Base-by-base conservation (phyloP, 2,329 filamentous ascomycete genomes). In the Aureobasidium namibiae region DNA sequence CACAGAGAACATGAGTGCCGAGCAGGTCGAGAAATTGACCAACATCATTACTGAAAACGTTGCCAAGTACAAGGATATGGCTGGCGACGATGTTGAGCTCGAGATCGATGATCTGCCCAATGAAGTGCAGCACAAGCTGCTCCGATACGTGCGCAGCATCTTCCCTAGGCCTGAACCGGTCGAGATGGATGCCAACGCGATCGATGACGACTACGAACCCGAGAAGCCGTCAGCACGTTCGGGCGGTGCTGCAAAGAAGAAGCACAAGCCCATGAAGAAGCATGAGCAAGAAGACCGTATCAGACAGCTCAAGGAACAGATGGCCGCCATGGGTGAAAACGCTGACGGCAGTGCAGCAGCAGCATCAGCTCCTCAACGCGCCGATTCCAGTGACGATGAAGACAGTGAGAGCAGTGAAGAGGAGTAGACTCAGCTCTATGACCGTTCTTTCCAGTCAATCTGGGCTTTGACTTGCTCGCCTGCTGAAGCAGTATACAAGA, bases 41-140 rank as follows among this genome's bases (percentile, higher is more conserved):
- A 84, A 88, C 61, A 92, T 97, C 63, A 97, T 99, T 69, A 90
- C 95, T 71, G 84, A 84, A 64, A 92, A 95, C 65, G 73, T 89
- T 77, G 76, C 89, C 75, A 78, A 87, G 79, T 79, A 94, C 76
- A 81, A 83, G 79, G 72, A 79, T 67, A 77, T 80, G 64, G 73
- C 78, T 61, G 79, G 80, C 64, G 82, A 82, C 50, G 82, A 84
- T 66, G 78, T 85, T 68, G 82, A 89, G 66, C 78, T 92, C 34
- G 82, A 85, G 63, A 84, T 85, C 63, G 82, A 85, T 62, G 76
- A 82, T 62, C 75, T 85, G 61, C 77, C 77, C 36, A 75, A 78
- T 42, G 73, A 80, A 39, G 79, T 81, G 33, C 74, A 84, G 60
- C 75, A 77, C 67, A 78, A 82, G 71, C 76, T 85, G 36, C 76